These are phyloP conservation scores for Andrographis paniculata DNA, from an alignment of 305 asterid species.

Conservation along the genomic window DNA sequence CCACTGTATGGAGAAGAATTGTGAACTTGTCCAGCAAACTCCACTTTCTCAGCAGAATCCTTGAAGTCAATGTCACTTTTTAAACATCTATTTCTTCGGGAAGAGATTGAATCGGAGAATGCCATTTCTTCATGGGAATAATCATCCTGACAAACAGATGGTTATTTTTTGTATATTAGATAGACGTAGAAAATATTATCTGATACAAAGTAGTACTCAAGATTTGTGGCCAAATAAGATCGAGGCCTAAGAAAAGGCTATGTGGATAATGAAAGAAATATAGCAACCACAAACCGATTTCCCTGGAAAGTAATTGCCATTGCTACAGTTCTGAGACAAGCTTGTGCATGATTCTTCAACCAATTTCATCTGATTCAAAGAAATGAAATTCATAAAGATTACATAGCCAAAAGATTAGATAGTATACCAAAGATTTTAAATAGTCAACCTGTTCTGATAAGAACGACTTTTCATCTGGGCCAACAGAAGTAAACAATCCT, in stretches of 20 bases:
- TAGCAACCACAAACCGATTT: conserved; percentile 22
- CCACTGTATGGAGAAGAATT: conserved; percentile 31
- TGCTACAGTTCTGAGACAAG: conserved; percentile 34
- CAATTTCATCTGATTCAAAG: conserved; percentile 62
- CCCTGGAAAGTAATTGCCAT: conserved; percentile 35
- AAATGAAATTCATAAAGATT: conserved; percentile 18
- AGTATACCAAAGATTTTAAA: conserved; percentile 16
- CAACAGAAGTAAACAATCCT: conserved; percentile 51
- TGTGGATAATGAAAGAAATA: conserved; percentile 24
- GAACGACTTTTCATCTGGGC: conserved; percentile 57
- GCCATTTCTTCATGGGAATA: conserved; percentile 37
- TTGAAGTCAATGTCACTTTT: conserved; percentile 30
- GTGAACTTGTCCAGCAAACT: conserved; percentile 35
- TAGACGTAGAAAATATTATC: conserved; percentile 1
- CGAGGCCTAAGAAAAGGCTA: not conserved
- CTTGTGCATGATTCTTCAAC: conserved; percentile 48
- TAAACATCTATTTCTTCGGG: conserved; percentile 35
- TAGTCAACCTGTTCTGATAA: conserved; percentile 59
- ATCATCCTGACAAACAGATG: conserved; percentile 31
- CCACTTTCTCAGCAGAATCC: conserved; percentile 30
- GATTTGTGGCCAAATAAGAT: conserved; percentile 5
- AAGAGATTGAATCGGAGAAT: conserved; percentile 32
- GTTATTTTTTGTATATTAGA: conserved; percentile 22
- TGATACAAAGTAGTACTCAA: not conserved
- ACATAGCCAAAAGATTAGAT: conserved; percentile 3